A percentile compares a stretch with the other conserved stretches of the same genome.
Evolutionary conservation across 2,329 filamentous ascomycete species (phyloP).

Genomic region (Rutstroemia sp.): DNA sequence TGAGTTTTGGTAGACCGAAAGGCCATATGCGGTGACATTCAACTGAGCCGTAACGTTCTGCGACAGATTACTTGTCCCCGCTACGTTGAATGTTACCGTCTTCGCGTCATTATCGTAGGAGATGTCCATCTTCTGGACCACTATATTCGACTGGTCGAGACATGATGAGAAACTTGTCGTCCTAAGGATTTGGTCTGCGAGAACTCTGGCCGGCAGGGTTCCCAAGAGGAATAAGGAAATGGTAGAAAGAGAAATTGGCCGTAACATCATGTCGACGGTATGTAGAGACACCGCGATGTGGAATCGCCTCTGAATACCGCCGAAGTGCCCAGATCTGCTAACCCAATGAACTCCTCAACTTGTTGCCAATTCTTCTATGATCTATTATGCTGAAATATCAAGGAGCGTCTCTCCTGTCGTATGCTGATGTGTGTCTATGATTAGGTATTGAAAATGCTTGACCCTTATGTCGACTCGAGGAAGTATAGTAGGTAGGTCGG

Average conservation of each 20-base stretch:
- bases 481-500: neutral
- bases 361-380: neutral
- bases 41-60: conserved; percentile 71
- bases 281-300: conserved; percentile 7
- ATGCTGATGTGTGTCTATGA: conserved; percentile 2
- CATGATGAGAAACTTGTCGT: conserved; percentile 79
- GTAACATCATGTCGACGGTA: conserved; percentile 25
- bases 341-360: neutral
- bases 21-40: conserved; percentile 54
- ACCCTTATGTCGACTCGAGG: neutral
- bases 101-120: conserved; percentile 70
- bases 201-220: conserved; percentile 33
- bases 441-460: conserved; percentile 5
- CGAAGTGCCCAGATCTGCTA: neutral
- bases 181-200: conserved; percentile 65
- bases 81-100: conserved; percentile 72
- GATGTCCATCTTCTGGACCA: conserved; percentile 68
- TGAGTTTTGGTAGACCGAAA: conserved; percentile 64
- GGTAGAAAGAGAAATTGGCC: conserved; percentile 20
- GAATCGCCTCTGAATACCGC: neutral
- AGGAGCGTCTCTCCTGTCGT: neutral
- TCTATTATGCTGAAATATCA: neutral
- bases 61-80: conserved; percentile 62
- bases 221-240: conserved; percentile 26
- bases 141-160: conserved; percentile 49